A percentile compares a stretch with the other conserved stretches of the same genome.
These are phyloP conservation scores for Metschnikowia cerradonensis DNA, from an alignment of 805 yeast species.

Conservation along the genomic window DNA sequence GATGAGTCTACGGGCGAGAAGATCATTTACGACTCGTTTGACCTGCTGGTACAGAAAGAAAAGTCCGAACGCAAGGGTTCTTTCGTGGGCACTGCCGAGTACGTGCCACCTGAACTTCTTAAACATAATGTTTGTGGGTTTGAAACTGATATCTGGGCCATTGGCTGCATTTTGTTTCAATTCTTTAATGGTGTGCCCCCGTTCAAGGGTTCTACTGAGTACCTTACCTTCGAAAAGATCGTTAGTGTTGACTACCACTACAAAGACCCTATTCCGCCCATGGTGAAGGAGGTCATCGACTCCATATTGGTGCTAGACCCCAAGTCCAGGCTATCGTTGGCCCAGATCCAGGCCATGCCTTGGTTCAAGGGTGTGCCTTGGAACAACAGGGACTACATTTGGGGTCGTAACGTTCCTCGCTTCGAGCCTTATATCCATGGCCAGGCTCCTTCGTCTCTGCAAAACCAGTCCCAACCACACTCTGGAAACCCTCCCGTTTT, in stretches of 20 bases:
- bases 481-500: constrained; percentile 19
- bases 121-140: constrained; percentile 76
- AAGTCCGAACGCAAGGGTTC: constrained; percentile 44
- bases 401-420: constrained; percentile 30
- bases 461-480: constrained; percentile 2
- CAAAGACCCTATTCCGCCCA: constrained; percentile 25
- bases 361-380: constrained; percentile 41
- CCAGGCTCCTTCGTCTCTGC: neutral
- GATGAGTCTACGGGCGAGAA: constrained; percentile 32
- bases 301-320: constrained; percentile 32
- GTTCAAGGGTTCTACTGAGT: constrained; percentile 81
- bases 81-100: constrained; percentile 97
- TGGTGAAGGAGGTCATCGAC: constrained; percentile 31
- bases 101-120: constrained; percentile 88
- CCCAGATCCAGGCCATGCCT: constrained; percentile 28
- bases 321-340: constrained; percentile 26
- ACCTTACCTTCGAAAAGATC: constrained; percentile 84
- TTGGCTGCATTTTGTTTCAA: constrained; percentile 85
- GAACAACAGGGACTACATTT: constrained; percentile 37
- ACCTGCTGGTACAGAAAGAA: constrained; percentile 24
- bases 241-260: constrained; percentile 68
- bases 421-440: constrained; percentile 22
- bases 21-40: constrained; percentile 29
- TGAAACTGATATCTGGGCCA: constrained; percentile 88
- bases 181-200: constrained; percentile 84